Base-by-base conservation (phyloP, 106 monocot genomes). In the Acorus gramineus region DNA sequence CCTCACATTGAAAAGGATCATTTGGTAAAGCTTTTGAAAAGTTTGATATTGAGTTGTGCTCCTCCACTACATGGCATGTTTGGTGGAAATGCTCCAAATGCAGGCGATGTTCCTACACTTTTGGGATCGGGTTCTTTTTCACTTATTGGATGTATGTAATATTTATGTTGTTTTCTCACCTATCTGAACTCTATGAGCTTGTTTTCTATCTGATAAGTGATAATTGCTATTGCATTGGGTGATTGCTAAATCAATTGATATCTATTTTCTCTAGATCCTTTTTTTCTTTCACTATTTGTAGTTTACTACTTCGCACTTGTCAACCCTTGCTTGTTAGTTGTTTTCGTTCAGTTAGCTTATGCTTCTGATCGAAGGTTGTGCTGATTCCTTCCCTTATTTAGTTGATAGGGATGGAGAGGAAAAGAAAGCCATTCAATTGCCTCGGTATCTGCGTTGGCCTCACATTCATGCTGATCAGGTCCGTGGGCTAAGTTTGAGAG, bases 391-490 rank as follows among this genome's bases (percentile, higher is more conserved):
- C 8, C 53, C 12, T 76, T 44, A 64, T 79, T 55, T 82, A 98
- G 96, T 83, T 76, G 77, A 78, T 66, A 81, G 71, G 71, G 64
- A 81, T 60, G 75, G 43, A 47, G 74, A 87, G 64, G 75, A 74
- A 46, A 83, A 72, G 64, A 64, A 57, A 68, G 47, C 53, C 28
- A 72, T 67, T 57, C 70, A 61, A 52, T 57, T 91, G 66, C 73
- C 87, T 66, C 64, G 70, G 55, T 83, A 85, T 71, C 66, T 85
- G 64, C 87, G 91, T 56, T 98, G 96, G 96, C 96, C 96, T 11
- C 96, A 98, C 59, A 91, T 98, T 74, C 85, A 88, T 5, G 85
- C 91, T 66, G 87, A 98, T 81, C 96, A 91, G 62, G 88, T 98
- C 60, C 87, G 68, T 43, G 96, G 91, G 46, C 70, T 98, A 66